phyloP scores from a whole-genome alignment of 1,139 yeast species.

The Nakaseomyces glabratus region DNA sequence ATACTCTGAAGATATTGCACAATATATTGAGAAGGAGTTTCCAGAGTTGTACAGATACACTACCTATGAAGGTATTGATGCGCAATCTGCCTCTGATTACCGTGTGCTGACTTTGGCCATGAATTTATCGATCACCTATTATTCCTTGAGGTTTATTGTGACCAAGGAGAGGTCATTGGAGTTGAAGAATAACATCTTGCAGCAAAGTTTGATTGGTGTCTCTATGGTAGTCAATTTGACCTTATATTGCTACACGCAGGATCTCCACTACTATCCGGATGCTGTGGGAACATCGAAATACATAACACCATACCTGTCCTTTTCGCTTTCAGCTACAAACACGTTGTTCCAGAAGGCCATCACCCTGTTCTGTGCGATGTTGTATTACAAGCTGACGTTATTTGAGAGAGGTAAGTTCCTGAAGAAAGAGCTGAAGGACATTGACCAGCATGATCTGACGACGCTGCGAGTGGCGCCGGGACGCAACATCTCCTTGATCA shows the following conservation, averaged over 20 bases:
- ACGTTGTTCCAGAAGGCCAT: slow-evolving; percentile 11
- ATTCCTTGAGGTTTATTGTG: slow-evolving; percentile 4
- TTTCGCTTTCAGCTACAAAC: slow-evolving; percentile 6
- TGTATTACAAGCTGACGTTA: slow-evolving; percentile 16
- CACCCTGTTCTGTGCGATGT: slow-evolving; percentile 14
- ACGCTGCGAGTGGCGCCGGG: slow-evolving; percentile 8
- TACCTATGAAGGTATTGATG: slow-evolving; percentile 10
- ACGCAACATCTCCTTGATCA: slow-evolving; percentile 12
- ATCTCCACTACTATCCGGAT: slow-evolving; percentile 6
- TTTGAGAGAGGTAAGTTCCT: slow-evolving; percentile 15
- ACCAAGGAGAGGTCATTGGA: background rate
- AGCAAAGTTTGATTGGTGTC: slow-evolving; percentile 6
- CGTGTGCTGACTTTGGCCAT: slow-evolving; percentile 9
- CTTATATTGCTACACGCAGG: slow-evolving; percentile 8
- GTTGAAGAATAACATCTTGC: slow-evolving; percentile 5
- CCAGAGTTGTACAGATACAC: slow-evolving; percentile 17
- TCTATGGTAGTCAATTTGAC: slow-evolving; percentile 9
- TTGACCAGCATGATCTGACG: slow-evolving; percentile 14
- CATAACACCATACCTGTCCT: slow-evolving; percentile 7
- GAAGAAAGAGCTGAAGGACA: slow-evolving; percentile 6
- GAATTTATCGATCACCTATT: slow-evolving; percentile 3
- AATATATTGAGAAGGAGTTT: slow-evolving; percentile 19
- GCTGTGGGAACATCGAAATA: background rate
- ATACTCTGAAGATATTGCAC: slow-evolving; percentile 11
- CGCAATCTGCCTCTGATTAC: slow-evolving; percentile 12